Base-by-base conservation (phyloP, 768 basidiomycete species). In the Agrocybe pediades region DNA sequence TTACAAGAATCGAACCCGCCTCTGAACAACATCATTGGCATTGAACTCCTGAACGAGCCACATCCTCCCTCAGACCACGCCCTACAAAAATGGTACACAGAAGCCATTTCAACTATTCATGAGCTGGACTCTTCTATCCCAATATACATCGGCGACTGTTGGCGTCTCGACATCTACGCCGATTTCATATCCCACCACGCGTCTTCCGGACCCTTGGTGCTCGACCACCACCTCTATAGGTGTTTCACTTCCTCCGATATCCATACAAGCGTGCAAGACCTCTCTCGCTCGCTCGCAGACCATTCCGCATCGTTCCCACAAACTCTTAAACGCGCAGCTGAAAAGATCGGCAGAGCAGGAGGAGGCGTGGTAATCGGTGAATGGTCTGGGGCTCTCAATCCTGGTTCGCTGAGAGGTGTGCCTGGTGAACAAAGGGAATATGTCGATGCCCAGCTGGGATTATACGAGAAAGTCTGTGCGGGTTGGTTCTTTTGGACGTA, bases 401-500 rank as follows among this genome's bases (percentile, higher is more conserved):
- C 85, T 0, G 75, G 79, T 0, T 86, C 84, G 3, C 67, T 90
- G 6, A 60, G 65, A 2, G 70, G 70, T 2, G 60, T 58, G 24
- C 53, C 54, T 0, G 73, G 75, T 16, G 81, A 81, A 16, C 68
- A 71, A 13, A 64, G 70, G 26, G 62, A 63, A 16, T 93, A 82
- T 54, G 74, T 87, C 3, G 65, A 74, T 16, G 86, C 90, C 3
- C 84, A 94, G 66, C 68, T 92, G 44, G 78, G 75, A 17, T 60
- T 89, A 33, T 92, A 81, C 55, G 88, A 91, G 52, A 65, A 69
- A 42, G 59, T 70, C 29, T 87, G 88, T 54, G 83, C 80, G 0
- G 92, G 92, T 4, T 88, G 82, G 80, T 93, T 86, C 72, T 93
- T 88, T 65, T 92, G 92, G 92, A 91, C 88, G 30, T 87, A 84